Evolutionary conservation across 306 rosid genomes (phyloP).

Genomic region (Myrica gale): DNA sequence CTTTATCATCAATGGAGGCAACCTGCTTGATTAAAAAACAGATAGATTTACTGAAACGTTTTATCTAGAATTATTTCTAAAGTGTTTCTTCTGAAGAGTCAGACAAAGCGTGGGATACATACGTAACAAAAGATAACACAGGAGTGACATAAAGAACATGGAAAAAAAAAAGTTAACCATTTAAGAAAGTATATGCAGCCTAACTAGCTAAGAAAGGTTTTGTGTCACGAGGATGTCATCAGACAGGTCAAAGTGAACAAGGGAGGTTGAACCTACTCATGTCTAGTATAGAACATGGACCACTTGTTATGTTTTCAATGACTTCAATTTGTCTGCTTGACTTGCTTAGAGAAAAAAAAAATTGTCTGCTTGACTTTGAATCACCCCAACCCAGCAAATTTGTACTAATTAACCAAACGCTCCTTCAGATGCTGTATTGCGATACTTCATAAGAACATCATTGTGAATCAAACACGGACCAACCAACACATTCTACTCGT

Average conservation of each 20-base stretch:
- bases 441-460: too few relatives aligned
- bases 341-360: too few relatives aligned
- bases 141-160: not conserved
- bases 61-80: too few relatives aligned
- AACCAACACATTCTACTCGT: too few relatives aligned
- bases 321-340: not conserved
- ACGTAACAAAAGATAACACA: not conserved
- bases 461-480: too few relatives aligned
- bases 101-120: not conserved
- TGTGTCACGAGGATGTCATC: not conserved
- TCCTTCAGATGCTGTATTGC: too few relatives aligned
- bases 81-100: not conserved
- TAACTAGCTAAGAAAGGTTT: not conserved
- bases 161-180: too few relatives aligned
- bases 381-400: too few relatives aligned
- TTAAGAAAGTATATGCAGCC: not conserved
- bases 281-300: not conserved
- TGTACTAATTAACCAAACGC: too few relatives aligned
- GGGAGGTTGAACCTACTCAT: not conserved
- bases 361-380: not conserved
- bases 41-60: too few relatives aligned
- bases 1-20: not conserved
- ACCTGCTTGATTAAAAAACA: not conserved
- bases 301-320: not conserved
- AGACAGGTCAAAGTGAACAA: not conserved